Evolutionary conservation across 495 filamentous ascomycete species (phyloP), one percentile per base, ranked within the genome.

Genomic region (Letharia lupina): DNA sequence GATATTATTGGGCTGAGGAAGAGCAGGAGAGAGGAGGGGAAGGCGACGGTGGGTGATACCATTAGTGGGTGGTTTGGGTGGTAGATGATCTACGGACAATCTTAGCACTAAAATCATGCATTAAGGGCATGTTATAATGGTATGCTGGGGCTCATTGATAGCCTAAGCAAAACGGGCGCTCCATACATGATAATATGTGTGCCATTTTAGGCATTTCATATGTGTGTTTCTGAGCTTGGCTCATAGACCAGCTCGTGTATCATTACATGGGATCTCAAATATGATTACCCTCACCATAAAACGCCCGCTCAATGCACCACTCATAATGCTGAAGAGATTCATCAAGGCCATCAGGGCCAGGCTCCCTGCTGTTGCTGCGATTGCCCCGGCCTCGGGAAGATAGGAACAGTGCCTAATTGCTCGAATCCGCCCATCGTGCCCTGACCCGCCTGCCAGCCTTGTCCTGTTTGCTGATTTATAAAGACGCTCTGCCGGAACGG

Each of bases 401-500:
- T 81, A 0, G 89, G 89, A 45, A 92, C 80, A 5, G 92, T 93
- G 23, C 87, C 84, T 63, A 96, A 62, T 64, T 90, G 85, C 75
- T 96, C 89, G 64, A 93, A 76, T 2, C 93, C 94, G 52, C 93
- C 92, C 71, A 96, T 89, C 15, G 93, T 94, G 7, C 90, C 86
- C 75, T 89, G 84, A 63, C 85, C 85, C 48, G 82, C 82, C 70
- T 96, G 93, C 90, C 94, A 96, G 18, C 90, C 89, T 73, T 88
- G 81, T 0, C 93, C 92, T 3, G 91, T 96, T 45, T 86, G 83
- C 71, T 93, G 90, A 70, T 95, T 92, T 44, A 94, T 86, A 70
- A 96, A 95, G 1, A 86, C 83, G 61, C 87, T 89, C 74, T 96
- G 91, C 12, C 93, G 84, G 84, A 98, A 97, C 2, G 93, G 93